phyloP scores from a whole-genome alignment of 495 filamentous ascomycete species.

The Chlorociboria aeruginascens region DNA sequence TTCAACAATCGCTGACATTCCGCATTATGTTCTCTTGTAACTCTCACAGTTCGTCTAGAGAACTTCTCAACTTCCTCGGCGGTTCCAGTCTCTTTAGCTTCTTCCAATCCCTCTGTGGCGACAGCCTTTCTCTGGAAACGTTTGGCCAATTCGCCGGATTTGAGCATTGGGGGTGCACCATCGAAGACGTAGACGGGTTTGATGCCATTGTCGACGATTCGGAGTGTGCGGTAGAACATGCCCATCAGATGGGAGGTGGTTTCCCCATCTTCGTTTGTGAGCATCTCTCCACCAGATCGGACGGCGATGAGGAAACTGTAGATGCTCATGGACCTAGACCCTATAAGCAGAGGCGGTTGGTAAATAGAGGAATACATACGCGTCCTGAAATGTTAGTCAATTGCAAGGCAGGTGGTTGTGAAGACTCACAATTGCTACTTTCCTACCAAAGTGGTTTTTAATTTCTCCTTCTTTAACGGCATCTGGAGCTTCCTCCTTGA shows the following conservation, averaged over 20 bases:
- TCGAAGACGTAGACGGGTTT: constrained; percentile 98
- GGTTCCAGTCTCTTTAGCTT: constrained; percentile 94
- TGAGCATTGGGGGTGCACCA: constrained; percentile 89
- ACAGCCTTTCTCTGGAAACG: constrained; percentile 84
- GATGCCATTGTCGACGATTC: constrained; percentile 97
- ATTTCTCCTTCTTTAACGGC: constrained; percentile 95
- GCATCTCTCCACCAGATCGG: constrained; percentile 88
- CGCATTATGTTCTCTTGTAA: constrained; percentile 91
- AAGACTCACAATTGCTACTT: constrained; percentile 79
- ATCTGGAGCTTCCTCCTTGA: constrained; percentile 84
- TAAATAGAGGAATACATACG: constrained; percentile 41
- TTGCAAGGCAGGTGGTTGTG: neutral
- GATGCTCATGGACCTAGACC: constrained; percentile 83
- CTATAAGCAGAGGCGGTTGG: constrained; percentile 17
- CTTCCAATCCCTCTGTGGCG: constrained; percentile 76
- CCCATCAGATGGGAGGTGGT: constrained; percentile 98
- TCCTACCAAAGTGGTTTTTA: constrained; percentile 95
- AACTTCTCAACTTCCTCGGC: constrained; percentile 98
- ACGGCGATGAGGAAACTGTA: constrained; percentile 98
- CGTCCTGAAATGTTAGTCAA: constrained; percentile 48
- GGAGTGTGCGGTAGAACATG: constrained; percentile 97
- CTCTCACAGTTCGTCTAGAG: constrained; percentile 82
- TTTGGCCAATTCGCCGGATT: constrained; percentile 90
- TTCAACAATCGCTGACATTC: constrained; percentile 86
- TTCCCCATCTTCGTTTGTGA: constrained; percentile 86